Conservation (phyloP, 371 early-diverging fungal species). For the Dichotomocladium elegans region DNA sequence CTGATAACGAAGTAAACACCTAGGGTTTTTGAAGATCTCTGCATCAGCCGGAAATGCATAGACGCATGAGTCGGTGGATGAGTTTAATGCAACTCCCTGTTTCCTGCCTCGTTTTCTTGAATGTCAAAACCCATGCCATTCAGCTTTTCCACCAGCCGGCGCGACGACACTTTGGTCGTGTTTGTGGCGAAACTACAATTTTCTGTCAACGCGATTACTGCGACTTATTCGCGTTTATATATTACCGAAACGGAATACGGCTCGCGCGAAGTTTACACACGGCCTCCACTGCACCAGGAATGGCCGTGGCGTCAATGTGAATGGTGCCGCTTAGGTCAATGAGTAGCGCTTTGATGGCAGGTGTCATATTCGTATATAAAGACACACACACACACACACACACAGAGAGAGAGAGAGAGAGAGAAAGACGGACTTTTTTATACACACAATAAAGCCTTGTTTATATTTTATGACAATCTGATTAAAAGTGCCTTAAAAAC, state of each 20-base stretch:
- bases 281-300: conserved; percentile 68
- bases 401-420: no score
- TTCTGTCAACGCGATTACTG: not conserved
- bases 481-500: not conserved
- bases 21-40: conserved; percentile 22
- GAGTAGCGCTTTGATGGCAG: conserved; percentile 49
- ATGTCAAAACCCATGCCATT: conserved; percentile 65
- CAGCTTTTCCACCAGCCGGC: conserved; percentile 50
- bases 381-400: no score
- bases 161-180: conserved; percentile 75
- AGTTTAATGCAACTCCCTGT: no score
- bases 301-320: conserved; percentile 69
- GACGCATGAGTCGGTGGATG: not conserved
- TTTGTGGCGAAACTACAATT: conserved; percentile 72
- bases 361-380: not conserved
- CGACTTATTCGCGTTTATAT: not conserved
- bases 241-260: conserved; percentile 52
- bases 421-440: not conserved
- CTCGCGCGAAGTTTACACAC: conserved; percentile 56
- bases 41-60: not conserved
- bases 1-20: conserved; percentile 78
- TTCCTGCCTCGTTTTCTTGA: conserved; percentile 52
- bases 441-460: not conserved
- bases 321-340: conserved; percentile 82
- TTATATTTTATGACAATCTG: not conserved